Percentiles rank a stretch among this genome's conserved stretches.
These are phyloP conservation scores for Tetrahymena elliotti DNA, from an alignment of 73 alveolate species.

Conservation along the genomic window DNA sequence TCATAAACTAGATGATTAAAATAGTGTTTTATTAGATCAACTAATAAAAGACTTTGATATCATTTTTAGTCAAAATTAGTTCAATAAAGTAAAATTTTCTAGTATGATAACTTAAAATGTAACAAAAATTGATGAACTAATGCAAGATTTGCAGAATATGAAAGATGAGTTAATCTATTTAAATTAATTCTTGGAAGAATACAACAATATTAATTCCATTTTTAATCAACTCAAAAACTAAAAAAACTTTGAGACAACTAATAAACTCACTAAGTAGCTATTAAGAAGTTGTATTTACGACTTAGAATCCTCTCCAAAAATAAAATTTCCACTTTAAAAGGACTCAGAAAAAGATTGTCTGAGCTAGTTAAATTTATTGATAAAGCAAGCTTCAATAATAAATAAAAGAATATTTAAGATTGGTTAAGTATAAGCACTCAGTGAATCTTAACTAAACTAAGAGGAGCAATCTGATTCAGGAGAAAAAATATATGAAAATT, in stretches of 20 bases:
- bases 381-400: neutral
- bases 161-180: neutral
- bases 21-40: neutral
- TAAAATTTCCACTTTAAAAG: neutral
- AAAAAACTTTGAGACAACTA: neutral
- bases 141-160: neutral
- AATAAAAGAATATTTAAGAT: neutral
- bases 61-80: neutral
- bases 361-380: neutral
- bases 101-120: neutral
- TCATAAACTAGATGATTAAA: neutral
- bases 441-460: neutral
- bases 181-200: neutral
- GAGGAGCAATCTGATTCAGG: neutral
- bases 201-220: neutral
- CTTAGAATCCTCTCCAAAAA: neutral
- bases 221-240: neutral
- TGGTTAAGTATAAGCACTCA: neutral
- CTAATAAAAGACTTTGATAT: neutral
- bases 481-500: neutral
- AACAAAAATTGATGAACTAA: neutral
- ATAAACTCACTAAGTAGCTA: neutral
- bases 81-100: neutral
- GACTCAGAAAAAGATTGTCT: neutral
- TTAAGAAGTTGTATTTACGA: neutral